Evolutionary conservation across 495 filamentous ascomycete genomes (phyloP).

Genomic region (Aspergillus coremiiformis): DNA sequence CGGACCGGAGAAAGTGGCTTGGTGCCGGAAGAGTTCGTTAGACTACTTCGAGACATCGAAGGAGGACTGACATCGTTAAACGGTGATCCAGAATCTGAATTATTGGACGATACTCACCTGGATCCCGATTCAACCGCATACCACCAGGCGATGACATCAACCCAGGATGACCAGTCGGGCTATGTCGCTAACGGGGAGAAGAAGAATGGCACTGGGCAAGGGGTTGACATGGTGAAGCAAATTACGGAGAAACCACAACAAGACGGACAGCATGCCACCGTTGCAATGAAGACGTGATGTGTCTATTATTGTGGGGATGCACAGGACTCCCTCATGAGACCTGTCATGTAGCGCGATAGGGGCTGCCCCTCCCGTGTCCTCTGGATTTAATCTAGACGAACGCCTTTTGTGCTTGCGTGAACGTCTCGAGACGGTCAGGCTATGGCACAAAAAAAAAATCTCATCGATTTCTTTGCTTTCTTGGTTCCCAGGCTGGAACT

Average conservation of each 20-base stretch:
- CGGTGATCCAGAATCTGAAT: constrained; percentile 28
- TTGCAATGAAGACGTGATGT: constrained; percentile 1
- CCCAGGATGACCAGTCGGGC: constrained; percentile 15
- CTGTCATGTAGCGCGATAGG: background rate
- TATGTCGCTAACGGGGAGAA: constrained; percentile 11
- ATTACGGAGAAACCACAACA: background rate
- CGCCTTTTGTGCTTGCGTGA: background rate
- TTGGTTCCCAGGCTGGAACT: constrained; percentile 9
- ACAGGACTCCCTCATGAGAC: background rate
- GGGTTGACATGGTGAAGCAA: background rate
- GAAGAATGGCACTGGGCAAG: background rate
- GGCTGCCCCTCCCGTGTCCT: background rate
- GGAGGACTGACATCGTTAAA: constrained; percentile 50
- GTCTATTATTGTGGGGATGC: background rate
- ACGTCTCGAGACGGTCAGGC: background rate
- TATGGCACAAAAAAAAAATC: background rate
- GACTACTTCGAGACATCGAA: constrained; percentile 85
- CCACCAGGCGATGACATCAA: constrained; percentile 26
- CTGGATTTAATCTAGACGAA: background rate
- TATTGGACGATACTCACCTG: constrained; percentile 20
- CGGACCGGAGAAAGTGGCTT: constrained; percentile 80
- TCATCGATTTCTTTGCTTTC: constrained; percentile 5
- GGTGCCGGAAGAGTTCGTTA: constrained; percentile 94
- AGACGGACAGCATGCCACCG: background rate
- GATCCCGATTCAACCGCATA: constrained; percentile 27